A percentile compares a stretch with the other conserved stretches of the same genome.
Evolutionary conservation across 495 filamentous ascomycete genomes (phyloP).

Genomic region (Cryomyces minteri): DNA sequence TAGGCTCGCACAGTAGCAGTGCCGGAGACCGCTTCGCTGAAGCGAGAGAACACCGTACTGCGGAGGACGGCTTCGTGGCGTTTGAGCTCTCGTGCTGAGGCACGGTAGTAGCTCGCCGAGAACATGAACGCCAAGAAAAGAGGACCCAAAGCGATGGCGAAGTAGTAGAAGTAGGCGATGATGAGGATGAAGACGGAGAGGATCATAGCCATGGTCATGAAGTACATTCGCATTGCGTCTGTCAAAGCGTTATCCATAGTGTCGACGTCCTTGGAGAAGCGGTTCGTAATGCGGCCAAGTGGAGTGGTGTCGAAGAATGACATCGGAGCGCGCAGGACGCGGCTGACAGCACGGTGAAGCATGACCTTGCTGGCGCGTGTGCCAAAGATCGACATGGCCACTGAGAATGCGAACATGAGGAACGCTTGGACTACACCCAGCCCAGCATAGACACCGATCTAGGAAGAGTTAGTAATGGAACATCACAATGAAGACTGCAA

Average conservation of each 20-base stretch:
- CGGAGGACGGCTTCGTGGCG: slow-evolving; percentile 80
- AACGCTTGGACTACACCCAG: slow-evolving; percentile 55
- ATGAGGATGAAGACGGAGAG: slow-evolving; percentile 66
- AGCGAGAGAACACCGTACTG: slow-evolving; percentile 76
- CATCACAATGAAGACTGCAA: not conserved
- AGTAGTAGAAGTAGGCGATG: slow-evolving; percentile 87
- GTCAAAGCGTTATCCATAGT: slow-evolving; percentile 88
- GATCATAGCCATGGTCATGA: slow-evolving; percentile 58
- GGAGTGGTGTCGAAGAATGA: slow-evolving; percentile 96
- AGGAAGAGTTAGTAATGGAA: slow-evolving; percentile 2
- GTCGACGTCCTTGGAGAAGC: slow-evolving; percentile 89
- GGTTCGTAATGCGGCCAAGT: slow-evolving; percentile 88
- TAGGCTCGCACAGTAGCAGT: slow-evolving; percentile 78
- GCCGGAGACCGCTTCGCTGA: slow-evolving; percentile 73
- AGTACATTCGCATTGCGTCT: slow-evolving; percentile 86
- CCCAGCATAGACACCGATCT: slow-evolving; percentile 69
- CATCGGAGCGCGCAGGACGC: slow-evolving; percentile 81
- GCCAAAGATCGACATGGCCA: slow-evolving; percentile 54
- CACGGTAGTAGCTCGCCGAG: slow-evolving; percentile 71
- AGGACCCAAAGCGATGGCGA: slow-evolving; percentile 74
- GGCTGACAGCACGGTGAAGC: slow-evolving; percentile 60
- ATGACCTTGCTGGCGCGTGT: slow-evolving; percentile 69
- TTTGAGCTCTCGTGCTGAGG: slow-evolving; percentile 86
- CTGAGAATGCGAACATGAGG: slow-evolving; percentile 58
- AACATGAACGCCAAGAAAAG: slow-evolving; percentile 65